A percentile compares a stretch with the other conserved stretches of the same genome.
Evolutionary conservation across 176 grass and related monocot genomes (phyloP).

Genomic region (Hordeum marinum): DNA sequence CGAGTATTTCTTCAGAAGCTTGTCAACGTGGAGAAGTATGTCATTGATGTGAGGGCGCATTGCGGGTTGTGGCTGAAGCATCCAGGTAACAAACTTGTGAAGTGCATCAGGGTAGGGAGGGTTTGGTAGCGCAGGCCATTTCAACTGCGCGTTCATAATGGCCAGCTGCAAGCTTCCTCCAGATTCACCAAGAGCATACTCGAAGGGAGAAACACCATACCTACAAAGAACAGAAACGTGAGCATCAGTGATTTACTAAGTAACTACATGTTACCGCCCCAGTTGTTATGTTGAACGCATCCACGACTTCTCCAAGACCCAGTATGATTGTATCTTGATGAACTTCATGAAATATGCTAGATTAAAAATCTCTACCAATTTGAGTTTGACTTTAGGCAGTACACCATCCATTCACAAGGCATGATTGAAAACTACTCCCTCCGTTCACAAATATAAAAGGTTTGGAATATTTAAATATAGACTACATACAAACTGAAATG

Average conservation of each 20-base stretch:
- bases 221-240: slow-evolving; percentile 28
- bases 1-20: slow-evolving; percentile 69
- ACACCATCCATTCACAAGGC: background rate
- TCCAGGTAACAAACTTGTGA: slow-evolving; percentile 75
- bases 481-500: too few species aligned
- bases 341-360: background rate
- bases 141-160: slow-evolving; percentile 76
- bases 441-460: too few species aligned
- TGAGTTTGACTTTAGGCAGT: background rate
- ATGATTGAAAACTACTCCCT: background rate
- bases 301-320: background rate
- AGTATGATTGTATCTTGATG: background rate
- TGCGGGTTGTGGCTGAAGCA: slow-evolving; percentile 75
- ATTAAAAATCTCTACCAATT: background rate
- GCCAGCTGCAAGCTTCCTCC: slow-evolving; percentile 93
- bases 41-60: slow-evolving; percentile 79
- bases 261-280: background rate
- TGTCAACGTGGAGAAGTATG: slow-evolving; percentile 81
- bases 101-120: slow-evolving; percentile 71
- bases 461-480: too few species aligned
- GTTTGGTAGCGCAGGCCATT: slow-evolving; percentile 67
- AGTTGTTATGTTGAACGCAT: background rate
- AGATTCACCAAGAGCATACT: slow-evolving; percentile 75
- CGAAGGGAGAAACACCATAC: slow-evolving; percentile 88
- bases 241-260: background rate